Evolutionary conservation across 768 basidiomycete species (phyloP), one percentile per base, ranked within the genome.

Genomic region (Lentinula detonsa): DNA sequence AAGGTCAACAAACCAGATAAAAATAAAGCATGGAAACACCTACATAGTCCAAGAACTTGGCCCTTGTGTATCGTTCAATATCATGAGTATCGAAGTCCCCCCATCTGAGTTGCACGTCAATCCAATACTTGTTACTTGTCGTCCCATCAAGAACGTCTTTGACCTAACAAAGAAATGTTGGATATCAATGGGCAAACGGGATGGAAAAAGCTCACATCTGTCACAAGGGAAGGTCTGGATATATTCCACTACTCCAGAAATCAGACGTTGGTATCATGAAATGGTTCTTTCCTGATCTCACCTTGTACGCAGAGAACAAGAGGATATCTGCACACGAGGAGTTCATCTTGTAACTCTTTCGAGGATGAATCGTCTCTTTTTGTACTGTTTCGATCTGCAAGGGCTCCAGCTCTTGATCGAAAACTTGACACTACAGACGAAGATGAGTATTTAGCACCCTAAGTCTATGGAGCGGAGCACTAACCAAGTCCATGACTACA

Each of bases 311-410:
- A 11, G 95, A 97, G 85, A 99, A 98, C 55, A 99, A 81, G 18
- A 99, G 80, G 70, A 99, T 96, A 70, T 99, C 97, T 56, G 96
- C 96, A 65, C 96, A 98, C n/a, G 95, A 96, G 7, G 95, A 97
- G 77, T 99, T 99, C 97, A 99, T 98, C 85, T 99, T 99, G 85
- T 99, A 99, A 81, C 94, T 97, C 82, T 98, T 98, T 76, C 96
- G 91, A 67, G 96, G 96, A 73, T 97, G 97, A 63, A 99, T 99
- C 0, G 97, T 98, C 75, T 99, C 97, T 75, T 99, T 99, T 74
- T 98, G 97, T 0, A 99, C 97, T 0, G 95, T 98, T 80, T 98
- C 97, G 67, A 99, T 99, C 67, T 98, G 95, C 15, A 99, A 77
- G 3, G 97, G 95, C 72, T 99, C 97, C 37, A 99, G 81, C 70